Evolutionary conservation across 371 early-diverging fungal genomes (phyloP), one percentile per base, ranked within the genome.

Genomic region (Dinochytrium kinnereticum): DNA sequence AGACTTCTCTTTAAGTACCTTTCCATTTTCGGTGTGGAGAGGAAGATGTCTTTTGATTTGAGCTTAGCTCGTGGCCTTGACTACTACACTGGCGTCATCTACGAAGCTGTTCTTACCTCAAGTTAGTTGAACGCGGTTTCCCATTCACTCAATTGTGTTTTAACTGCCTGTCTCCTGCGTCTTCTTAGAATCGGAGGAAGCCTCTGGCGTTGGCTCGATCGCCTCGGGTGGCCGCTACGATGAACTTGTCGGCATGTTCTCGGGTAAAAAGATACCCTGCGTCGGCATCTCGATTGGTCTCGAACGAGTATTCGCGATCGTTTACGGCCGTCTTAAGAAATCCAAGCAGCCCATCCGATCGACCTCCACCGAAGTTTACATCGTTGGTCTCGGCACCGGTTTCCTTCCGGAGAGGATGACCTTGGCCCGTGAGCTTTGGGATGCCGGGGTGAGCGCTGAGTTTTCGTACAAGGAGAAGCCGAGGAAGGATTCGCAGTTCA

Each of bases 191-290:
- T 28, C 53, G 68, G 97, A 96, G 73, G 90, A 88, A 59, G 91
- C 90, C 40, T 90, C 89, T 10, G 95, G 98, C 36, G 91, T 98
- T 26, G 99, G 99, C n/a, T 98, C 99, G 2, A 92, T 99, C 71
- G 96, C 98, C 37, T 99, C 97, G 1, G 99, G 99, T 75, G 99
- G 99, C 24, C 94, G 99, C 61, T 99, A 99, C 84, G 99, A 99
- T 78, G 92, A 96, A 68, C 89, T 99, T 75, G 99, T 99, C 1
- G 96, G 96, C 53, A 95, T 95, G 94, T 95, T 99, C 78, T 76
- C 74, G 28, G 88, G 91, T 61, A 90, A 87, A 72, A 84, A 90
- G 76, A 95, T 96, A 66, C 99, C 98, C 10, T 99, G 99, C 82
- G 99, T 99, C 5, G 99, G 99, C 68, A 87, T 99, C 67, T 92